These are phyloP conservation scores for Aspergillus ruber DNA, from an alignment of 2,329 filamentous ascomycete genomes.

Conservation along the genomic window DNA sequence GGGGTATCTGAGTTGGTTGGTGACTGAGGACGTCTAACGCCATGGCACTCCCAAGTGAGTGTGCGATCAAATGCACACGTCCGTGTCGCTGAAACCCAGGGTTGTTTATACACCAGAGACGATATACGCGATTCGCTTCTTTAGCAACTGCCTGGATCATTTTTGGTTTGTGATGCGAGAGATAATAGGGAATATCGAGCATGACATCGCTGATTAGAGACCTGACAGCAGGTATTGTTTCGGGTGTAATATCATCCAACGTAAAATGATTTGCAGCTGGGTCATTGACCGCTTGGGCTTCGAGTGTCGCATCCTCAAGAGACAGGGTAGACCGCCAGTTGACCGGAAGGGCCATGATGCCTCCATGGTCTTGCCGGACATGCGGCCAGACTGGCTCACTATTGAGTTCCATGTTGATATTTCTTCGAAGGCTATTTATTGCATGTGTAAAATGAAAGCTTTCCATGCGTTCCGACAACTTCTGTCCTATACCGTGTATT, in stretches of 20 bases:
- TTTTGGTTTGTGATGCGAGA: constrained; percentile 90
- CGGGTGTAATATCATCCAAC: constrained; percentile 85
- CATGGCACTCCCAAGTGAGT: constrained; percentile 93
- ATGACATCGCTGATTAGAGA: constrained; percentile 95
- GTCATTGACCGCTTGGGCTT: constrained; percentile 46
- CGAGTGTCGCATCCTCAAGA: constrained; percentile 70
- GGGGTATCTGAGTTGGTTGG: constrained; percentile 68
- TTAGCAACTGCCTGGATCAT: constrained; percentile 85
- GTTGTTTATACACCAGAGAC: constrained; percentile 91
- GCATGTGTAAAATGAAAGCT: constrained; percentile 97
- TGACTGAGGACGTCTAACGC: constrained; percentile 82
- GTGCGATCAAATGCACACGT: constrained; percentile 84
- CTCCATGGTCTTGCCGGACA: constrained; percentile 70
- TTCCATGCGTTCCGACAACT: constrained; percentile 87
- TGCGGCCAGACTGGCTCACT: constrained; percentile 67
- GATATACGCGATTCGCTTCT: constrained; percentile 93
- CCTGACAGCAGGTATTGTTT: constrained; percentile 84
- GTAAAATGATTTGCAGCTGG: constrained; percentile 56
- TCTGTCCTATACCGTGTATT: constrained; percentile 93
- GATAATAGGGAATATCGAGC: constrained; percentile 96
- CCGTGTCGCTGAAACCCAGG: constrained; percentile 74
- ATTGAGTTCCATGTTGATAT: constrained; percentile 76
- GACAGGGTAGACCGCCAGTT: constrained; percentile 90
- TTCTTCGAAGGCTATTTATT: constrained; percentile 81
- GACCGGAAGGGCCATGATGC: constrained; percentile 87